Evolutionary conservation across 202 grass and related monocot genomes (phyloP), one percentile per base, ranked within the genome.

Genomic region (Saccharum hybrid): DNA sequence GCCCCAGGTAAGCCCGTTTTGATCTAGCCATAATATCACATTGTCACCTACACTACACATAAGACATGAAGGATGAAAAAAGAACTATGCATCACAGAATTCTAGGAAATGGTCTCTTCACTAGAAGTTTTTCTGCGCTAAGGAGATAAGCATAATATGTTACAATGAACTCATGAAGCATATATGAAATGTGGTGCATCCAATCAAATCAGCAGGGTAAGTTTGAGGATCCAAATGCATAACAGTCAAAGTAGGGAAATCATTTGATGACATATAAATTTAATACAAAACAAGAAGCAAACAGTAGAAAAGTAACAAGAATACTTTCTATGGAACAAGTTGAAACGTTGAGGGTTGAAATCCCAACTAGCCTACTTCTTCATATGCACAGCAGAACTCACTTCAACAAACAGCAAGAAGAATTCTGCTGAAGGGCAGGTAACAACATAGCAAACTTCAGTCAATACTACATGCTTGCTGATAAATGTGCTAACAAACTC

Each of bases 21-120:
- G 65, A 69, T 69, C 63, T 85, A 85, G 63, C 18, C 57, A 70
- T 26, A 80, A 68, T 64, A 81, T 69, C 40, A 76, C 40, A 76
- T 66, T n/a, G 61, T 72, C 48, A 77, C 54, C 56, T 60, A 60
- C 56, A 18, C 36, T 66, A 78, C 15, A 28, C 4, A 68, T 78
- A n/a, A 42, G 42, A 10, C 62, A 67, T 0, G 72, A 59, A 59
- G 8, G n/a, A 72, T 56, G 54, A 4, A 19, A 74, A 82, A 39
- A 19, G 37, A 75, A 75, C 59, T 18, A 74, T 31, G 67, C 19
- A 13, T 65, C 5, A 67, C 66, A 66, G n/a, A 88, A 34, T 10
- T 71, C 41, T 13, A 87, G 18, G 73, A 72, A 42, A 78, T 52
- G 36, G 10, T 38, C 15, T 34, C 16, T 78, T 68, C 19, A 72